These are phyloP conservation scores for Ophiostoma quercus DNA, from an alignment of 2,329 filamentous ascomycete species.

Conservation along the genomic window DNA sequence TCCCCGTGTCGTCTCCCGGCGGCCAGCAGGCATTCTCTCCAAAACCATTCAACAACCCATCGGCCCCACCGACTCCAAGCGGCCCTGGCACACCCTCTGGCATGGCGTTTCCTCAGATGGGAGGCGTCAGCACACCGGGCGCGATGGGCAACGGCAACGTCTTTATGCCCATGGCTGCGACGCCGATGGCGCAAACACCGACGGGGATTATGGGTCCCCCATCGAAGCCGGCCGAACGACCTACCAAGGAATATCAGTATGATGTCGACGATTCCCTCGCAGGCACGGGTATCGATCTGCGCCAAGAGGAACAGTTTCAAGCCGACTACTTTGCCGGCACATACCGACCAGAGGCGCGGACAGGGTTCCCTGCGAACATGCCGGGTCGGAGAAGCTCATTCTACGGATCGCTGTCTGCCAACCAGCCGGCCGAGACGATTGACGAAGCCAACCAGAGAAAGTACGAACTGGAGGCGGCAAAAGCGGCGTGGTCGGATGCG, in stretches of 20 bases:
- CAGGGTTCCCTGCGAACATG: slow-evolving; percentile 52
- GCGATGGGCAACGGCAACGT: slow-evolving; percentile 16
- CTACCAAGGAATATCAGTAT: slow-evolving; percentile 58
- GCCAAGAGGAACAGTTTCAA: slow-evolving; percentile 78
- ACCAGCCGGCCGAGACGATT: slow-evolving; percentile 51
- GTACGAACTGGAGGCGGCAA: slow-evolving; percentile 59
- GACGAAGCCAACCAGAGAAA: slow-evolving; percentile 53
- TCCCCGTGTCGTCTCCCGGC: slow-evolving; percentile 18
- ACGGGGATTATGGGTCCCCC: slow-evolving; percentile 48
- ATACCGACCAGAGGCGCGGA: slow-evolving; percentile 43
- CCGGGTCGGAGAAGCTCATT: slow-evolving; percentile 53
- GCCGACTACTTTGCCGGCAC: slow-evolving; percentile 58
- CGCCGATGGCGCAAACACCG: slow-evolving; percentile 21
- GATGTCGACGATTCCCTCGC: slow-evolving; percentile 79
- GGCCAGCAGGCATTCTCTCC: slow-evolving; percentile 21
- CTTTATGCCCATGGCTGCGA: slow-evolving; percentile 22
- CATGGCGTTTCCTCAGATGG: slow-evolving; percentile 22
- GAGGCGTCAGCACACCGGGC: neutral
- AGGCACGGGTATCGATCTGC: slow-evolving; percentile 79
- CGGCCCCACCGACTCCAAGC: slow-evolving; percentile 23
- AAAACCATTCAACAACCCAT: slow-evolving; percentile 21
- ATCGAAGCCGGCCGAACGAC: slow-evolving; percentile 57
- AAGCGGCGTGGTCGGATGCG: slow-evolving; percentile 61
- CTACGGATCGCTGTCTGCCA: slow-evolving; percentile 61
- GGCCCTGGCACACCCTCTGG: slow-evolving; percentile 24